phyloP scores from a whole-genome alignment of 257 asterid genomes.

The Solanum raphanifolium region DNA sequence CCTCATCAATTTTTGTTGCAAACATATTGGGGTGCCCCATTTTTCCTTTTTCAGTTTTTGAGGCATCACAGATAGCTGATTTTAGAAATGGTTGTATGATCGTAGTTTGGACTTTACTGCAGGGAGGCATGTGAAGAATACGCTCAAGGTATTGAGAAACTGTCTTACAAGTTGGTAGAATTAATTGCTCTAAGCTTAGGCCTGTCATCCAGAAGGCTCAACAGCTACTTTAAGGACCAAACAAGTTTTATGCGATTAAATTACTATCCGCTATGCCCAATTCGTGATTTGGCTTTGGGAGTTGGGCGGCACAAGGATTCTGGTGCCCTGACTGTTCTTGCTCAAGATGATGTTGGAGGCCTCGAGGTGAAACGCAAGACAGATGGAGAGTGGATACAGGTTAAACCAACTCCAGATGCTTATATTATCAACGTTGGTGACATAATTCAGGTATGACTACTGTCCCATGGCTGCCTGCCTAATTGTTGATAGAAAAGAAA shows the following conservation, averaged over 20 bases:
- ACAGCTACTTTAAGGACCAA: constrained; percentile 34
- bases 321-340: constrained; percentile 50
- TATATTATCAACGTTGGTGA: constrained; percentile 61
- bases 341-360: constrained; percentile 68
- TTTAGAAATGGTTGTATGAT: neutral
- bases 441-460: constrained; percentile 41
- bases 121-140: constrained; percentile 53
- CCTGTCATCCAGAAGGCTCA: constrained; percentile 22
- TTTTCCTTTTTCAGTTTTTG: neutral
- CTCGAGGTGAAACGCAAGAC: constrained; percentile 59
- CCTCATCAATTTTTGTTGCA: too few relatives aligned
- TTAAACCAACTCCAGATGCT: constrained; percentile 57
- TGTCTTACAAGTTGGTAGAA: constrained; percentile 33
- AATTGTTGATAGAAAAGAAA: neutral
- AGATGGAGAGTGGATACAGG: constrained; percentile 70
- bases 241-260: constrained; percentile 62
- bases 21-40: neutral
- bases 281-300: constrained; percentile 58
- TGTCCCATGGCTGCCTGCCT: neutral
- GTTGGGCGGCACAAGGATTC: constrained; percentile 63
- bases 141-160: constrained; percentile 32
- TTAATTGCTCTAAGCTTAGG: constrained; percentile 54
- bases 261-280: constrained; percentile 57
- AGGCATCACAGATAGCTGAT: neutral
- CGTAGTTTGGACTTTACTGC: neutral